These are phyloP conservation scores for Cadophora gregata DNA, from an alignment of 2,329 filamentous ascomycete genomes.

Conservation along the genomic window DNA sequence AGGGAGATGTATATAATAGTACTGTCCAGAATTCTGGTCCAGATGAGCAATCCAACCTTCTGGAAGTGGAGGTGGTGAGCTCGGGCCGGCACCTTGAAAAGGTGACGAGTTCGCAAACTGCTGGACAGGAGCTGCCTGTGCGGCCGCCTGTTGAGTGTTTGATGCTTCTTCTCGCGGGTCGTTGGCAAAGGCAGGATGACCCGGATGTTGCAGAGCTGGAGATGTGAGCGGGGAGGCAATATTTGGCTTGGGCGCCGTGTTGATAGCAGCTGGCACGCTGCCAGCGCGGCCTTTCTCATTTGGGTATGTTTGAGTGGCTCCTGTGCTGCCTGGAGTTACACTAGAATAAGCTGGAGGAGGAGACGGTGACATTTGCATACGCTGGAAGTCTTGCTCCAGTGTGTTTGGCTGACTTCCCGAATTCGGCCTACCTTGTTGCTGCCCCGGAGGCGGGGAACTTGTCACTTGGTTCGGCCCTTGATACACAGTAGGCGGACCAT, in stretches of 20 bases:
- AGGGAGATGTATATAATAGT: conserved; percentile 97
- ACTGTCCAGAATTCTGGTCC: conserved; percentile 94
- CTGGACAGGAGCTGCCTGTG: conserved; percentile 35
- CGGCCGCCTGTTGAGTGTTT: conserved; percentile 38
- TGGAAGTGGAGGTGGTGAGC: conserved; percentile 89
- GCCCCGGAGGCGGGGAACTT: conserved; percentile 48
- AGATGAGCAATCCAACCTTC: conserved; percentile 99
- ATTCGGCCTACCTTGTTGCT: conserved; percentile 45
- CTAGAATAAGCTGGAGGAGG: conserved; percentile 96
- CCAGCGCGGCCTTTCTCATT: conserved; percentile 67
- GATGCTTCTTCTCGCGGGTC: conserved; percentile 62
- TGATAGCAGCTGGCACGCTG: conserved; percentile 39
- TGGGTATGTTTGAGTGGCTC: conserved; percentile 65
- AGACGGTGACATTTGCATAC: conserved; percentile 79
- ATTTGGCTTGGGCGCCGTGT: conserved; percentile 41
- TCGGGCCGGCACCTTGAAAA: conserved; percentile 63
- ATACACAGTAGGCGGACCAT: conserved; percentile 90
- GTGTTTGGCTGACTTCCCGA: conserved; percentile 65
- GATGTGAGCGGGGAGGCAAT: conserved; percentile 47
- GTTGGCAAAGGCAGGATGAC: conserved; percentile 91
- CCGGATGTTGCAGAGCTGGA: conserved; percentile 57
- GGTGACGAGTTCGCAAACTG: conserved; percentile 46
- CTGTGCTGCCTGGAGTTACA: conserved; percentile 59
- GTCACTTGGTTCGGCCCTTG: conserved; percentile 79
- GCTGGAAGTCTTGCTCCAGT: conserved; percentile 85